Base-by-base conservation (phyloP, 1,284 basidiomycete genomes). In the Meira nashicola region DNA sequence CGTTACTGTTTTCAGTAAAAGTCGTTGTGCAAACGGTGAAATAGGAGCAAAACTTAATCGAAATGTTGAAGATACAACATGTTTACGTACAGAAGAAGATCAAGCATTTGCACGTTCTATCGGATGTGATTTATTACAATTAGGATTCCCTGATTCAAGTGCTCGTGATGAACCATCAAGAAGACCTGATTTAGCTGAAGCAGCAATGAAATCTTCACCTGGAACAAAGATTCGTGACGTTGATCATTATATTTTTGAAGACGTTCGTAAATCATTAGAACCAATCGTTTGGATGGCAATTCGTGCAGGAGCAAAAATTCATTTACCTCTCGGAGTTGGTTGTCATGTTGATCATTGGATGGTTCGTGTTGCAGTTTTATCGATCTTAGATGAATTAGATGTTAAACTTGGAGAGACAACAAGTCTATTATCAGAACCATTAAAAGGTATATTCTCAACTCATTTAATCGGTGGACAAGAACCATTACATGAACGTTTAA, bases 311-410 rank as follows among this genome's bases (percentile, higher is more conserved):
- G 50, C 50, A n/a, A 33, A n/a, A n/a, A 53, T 53, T 33, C 37
- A 53, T 39, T 37, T 53, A 25, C 50, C 50, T 19, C 14, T 53
- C 2, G 50, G 50, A 2, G 28, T 53, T 25, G 50, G 50, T 6
- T 53, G 50, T 25, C 50, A 53, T 33, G 37, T 53, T 15, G 50
- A 53, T 53, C 50, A 53, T 25, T 23, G 17, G 50, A 53, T 53
- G 50, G 37, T 33, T 23, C 17, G 50, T 14, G 50, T 53, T 14
- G 50, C 50, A 4, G 50, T 28, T 25, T 8, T 17, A 15, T 53
- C 50, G 7, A 39, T 53, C 38, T 17, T 53, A 15, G 50, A 53
- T 17, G 39, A 41, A 41, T 33, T 53, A 15, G 21, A n/a, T 8
- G 17, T 17, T 17, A 39, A n/a, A 11, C 23, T 25, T 25, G 17